Conservation (phyloP, 495 filamentous ascomycete species). For the Podospora anserina region DNA sequence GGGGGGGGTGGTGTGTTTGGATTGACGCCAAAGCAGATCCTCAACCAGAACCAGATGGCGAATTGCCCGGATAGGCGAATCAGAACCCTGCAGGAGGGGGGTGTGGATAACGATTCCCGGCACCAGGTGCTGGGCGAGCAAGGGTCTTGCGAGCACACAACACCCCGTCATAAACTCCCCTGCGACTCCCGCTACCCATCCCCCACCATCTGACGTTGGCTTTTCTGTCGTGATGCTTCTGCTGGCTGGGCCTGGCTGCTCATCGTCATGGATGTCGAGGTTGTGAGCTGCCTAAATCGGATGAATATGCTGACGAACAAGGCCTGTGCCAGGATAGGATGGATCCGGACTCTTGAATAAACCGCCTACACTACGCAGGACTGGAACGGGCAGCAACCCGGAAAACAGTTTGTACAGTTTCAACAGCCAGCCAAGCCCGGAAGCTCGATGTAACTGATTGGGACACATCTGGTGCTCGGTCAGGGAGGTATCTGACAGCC, state of each 20-base stretch:
- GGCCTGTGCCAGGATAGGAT: background rate
- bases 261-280: background rate
- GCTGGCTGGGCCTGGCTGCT: background rate
- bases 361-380: background rate
- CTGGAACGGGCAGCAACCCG: background rate
- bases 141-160: background rate
- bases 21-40: conserved; percentile 29
- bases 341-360: background rate
- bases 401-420: conserved; percentile 5
- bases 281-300: background rate
- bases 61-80: conserved; percentile 20
- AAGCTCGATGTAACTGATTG: conserved; percentile 16
- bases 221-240: background rate
- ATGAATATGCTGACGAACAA: conserved; percentile 4
- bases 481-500: conserved; percentile 16
- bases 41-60: conserved; percentile 17
- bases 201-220: background rate
- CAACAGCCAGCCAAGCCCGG: conserved; percentile 17
- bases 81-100: conserved; percentile 11
- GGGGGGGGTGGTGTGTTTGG: conserved; percentile 23
- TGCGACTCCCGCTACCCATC: conserved; percentile 12
- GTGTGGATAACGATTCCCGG: conserved; percentile 6
- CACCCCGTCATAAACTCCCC: background rate
- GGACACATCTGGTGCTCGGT: conserved; percentile 11
- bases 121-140: background rate